Conservation (phyloP, 1,139 yeast species). For the Hyphopichia pseudoburtonii region DNA sequence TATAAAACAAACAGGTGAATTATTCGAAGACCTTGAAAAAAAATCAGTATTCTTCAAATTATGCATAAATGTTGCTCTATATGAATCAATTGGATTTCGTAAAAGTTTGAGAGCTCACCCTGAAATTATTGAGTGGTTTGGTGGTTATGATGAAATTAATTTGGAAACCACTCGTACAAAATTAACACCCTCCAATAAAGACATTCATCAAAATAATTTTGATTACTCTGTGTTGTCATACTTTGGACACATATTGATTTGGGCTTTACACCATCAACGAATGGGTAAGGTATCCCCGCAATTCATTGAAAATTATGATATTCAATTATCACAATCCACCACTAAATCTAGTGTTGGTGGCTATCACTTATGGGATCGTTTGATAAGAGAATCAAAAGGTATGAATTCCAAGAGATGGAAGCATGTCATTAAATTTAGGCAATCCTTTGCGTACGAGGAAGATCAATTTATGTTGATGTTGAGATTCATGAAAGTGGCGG, state of each 20-base stretch:
- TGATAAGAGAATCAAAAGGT: slow-evolving; percentile 32
- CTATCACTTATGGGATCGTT: slow-evolving; percentile 44
- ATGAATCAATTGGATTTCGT: slow-evolving; percentile 39
- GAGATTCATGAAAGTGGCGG: slow-evolving; percentile 30
- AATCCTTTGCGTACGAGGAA: slow-evolving; percentile 39
- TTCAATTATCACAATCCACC: slow-evolving; percentile 16
- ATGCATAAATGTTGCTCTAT: slow-evolving; percentile 40
- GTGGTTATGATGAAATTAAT: slow-evolving; percentile 34
- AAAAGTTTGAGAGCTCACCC: slow-evolving; percentile 27
- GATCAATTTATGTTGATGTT: slow-evolving; percentile 44
- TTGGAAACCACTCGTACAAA: slow-evolving; percentile 35
- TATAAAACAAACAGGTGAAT: slow-evolving; percentile 23
- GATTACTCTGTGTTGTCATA: slow-evolving; percentile 42
- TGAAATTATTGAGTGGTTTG: slow-evolving; percentile 30
- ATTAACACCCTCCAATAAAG: slow-evolving; percentile 36
- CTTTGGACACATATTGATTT: slow-evolving; percentile 42
- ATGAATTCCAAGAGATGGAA: slow-evolving; percentile 50
- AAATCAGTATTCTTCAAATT: slow-evolving; percentile 29
- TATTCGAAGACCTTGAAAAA: slow-evolving; percentile 27
- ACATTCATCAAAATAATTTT: slow-evolving; percentile 35
- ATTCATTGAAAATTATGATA: slow-evolving; percentile 21
- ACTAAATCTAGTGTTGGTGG: slow-evolving; percentile 40
- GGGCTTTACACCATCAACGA: slow-evolving; percentile 35
- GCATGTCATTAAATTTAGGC: slow-evolving; percentile 42
- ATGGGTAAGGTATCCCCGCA: slow-evolving; percentile 14